Evolutionary conservation across 2,329 filamentous ascomycete genomes (phyloP), one percentile per base, ranked within the genome.

Genomic region (Scolecobasidium constrictum): DNA sequence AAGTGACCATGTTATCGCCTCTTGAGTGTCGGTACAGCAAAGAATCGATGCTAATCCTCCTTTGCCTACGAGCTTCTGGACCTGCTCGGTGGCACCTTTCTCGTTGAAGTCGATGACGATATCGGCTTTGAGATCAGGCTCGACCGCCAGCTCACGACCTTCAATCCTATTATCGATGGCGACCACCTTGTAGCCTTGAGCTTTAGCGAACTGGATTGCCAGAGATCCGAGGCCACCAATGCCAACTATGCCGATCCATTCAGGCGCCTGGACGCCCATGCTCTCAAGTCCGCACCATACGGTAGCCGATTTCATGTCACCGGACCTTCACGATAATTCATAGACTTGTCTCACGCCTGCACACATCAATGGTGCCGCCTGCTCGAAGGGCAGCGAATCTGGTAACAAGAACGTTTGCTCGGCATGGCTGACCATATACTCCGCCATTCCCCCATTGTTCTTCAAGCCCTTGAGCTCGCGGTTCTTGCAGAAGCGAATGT

Each of bases 121-220:
- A 43, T 76, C 66, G 0, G 71, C 73, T 18, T 74, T 72, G 16
- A 57, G 57, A 21, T 16, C 12, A 18, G n/a, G 28, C 21, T 65
- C 54, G 46, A 56, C 60, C 3, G 67, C 62, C 22, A 78, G 46
- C 42, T 61, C 62, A 7, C 78, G 53, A 0, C 67, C 73, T 49
- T 68, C 69, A 40, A 77, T 72, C 33, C 73, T 56, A 26, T 72
- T 71, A 49, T 76, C 73, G 15, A 77, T 57, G 3, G 68, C 74
- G 15, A 77, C 57, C 13, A 77, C 67, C 33, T 63, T 61, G 37
- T 75, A 53, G 0, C 73, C 73, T 43, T 63, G 52, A 13, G 63
- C 65, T 49, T 66, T 69, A 3, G 72, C 72, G 47, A 77, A 62
- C 37, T 69, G 67, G 15, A 69, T 58, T 0, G 66, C 72, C 9